These are phyloP conservation scores for Corrigiola litoralis DNA, from an alignment of 179 eudicot genomes.

Conservation along the genomic window DNA sequence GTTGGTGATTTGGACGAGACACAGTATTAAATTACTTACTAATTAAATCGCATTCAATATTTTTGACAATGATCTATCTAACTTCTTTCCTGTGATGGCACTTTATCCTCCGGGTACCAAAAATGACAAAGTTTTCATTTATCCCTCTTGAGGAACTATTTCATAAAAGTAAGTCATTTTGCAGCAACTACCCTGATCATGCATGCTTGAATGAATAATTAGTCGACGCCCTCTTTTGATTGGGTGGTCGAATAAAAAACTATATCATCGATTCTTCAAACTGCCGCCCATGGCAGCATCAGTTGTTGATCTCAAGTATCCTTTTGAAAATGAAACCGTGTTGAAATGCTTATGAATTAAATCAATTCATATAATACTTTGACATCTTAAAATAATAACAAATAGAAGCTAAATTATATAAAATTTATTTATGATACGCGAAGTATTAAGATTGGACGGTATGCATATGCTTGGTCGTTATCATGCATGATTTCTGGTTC, in stretches of 20 bases:
- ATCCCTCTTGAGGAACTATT: too few relatives aligned
- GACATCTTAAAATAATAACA: not conserved
- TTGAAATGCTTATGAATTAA: conserved; percentile 16
- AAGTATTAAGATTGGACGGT: conserved; percentile 10
- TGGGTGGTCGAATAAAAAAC: conserved; percentile 15
- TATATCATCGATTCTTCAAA: not conserved
- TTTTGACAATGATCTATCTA: not conserved
- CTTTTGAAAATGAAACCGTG: conserved; percentile 3
- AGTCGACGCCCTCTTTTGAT: conserved; percentile 7
- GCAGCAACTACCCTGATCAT: conserved; percentile 14
- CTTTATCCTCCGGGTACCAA: not conserved
- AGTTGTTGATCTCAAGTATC: conserved; percentile 10
- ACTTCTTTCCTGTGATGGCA: not conserved
- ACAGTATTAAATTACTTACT: not conserved
- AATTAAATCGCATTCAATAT: not conserved
- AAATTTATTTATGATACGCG: not conserved
- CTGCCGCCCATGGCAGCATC: conserved; percentile 15
- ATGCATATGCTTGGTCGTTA: conserved; percentile 22
- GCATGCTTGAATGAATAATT: conserved; percentile 17
- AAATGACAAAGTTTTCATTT: not conserved
- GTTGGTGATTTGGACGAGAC: conserved; percentile 16
- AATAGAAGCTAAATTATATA: too few relatives aligned
- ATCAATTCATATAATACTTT: not conserved
- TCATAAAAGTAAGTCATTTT: conserved; percentile 17
- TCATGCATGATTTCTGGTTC: not conserved